phyloP scores from a whole-genome alignment of 2,329 filamentous ascomycete genomes.

The Helminthosporium solani region DNA sequence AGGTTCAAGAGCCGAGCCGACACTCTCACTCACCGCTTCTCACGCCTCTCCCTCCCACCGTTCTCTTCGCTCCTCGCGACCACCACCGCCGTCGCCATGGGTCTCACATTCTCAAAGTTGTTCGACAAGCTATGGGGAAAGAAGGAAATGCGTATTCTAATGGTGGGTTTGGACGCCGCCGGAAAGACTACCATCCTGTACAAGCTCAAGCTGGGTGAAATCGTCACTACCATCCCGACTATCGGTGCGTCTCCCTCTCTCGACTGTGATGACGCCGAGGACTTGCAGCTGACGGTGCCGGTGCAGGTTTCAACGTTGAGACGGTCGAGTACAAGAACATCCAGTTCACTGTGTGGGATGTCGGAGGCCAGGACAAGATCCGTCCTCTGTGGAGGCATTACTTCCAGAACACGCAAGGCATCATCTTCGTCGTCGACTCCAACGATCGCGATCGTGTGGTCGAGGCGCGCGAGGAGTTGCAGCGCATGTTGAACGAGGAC shows the following conservation, averaged over 20 bases:
- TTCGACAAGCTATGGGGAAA: slow-evolving; percentile 99
- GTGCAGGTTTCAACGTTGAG: slow-evolving; percentile 88
- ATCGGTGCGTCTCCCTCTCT: slow-evolving; percentile 59
- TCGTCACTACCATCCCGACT: slow-evolving; percentile 96
- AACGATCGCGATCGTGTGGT: slow-evolving; percentile 89
- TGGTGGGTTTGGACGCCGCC: slow-evolving; percentile 95
- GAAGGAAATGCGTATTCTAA: slow-evolving; percentile 97
- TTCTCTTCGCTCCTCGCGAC: slow-evolving; percentile 19
- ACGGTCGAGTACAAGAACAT: slow-evolving; percentile 99
- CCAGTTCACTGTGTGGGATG: slow-evolving; percentile 99
- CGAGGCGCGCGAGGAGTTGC: slow-evolving; percentile 88
- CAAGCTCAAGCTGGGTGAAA: slow-evolving; percentile 97
- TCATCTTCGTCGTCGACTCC: slow-evolving; percentile 98
- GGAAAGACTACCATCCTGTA: slow-evolving; percentile 98
- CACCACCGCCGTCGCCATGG: slow-evolving; percentile 69
- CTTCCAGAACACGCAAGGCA: slow-evolving; percentile 90
- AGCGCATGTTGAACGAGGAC: slow-evolving; percentile 95
- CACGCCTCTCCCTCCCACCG: slow-evolving; percentile 30
- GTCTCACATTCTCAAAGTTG: slow-evolving; percentile 89
- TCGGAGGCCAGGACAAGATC: slow-evolving; percentile 98
- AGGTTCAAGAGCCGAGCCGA: slow-evolving; percentile 44
- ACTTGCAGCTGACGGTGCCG: slow-evolving; percentile 24
- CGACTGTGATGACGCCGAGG: slow-evolving; percentile 2
- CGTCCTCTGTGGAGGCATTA: slow-evolving; percentile 96
- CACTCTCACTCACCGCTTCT: too few relatives aligned